Evolutionary conservation across 1,139 yeast species (phyloP), one percentile per base, ranked within the genome.

Genomic region (Hansenula lynferdii): DNA sequence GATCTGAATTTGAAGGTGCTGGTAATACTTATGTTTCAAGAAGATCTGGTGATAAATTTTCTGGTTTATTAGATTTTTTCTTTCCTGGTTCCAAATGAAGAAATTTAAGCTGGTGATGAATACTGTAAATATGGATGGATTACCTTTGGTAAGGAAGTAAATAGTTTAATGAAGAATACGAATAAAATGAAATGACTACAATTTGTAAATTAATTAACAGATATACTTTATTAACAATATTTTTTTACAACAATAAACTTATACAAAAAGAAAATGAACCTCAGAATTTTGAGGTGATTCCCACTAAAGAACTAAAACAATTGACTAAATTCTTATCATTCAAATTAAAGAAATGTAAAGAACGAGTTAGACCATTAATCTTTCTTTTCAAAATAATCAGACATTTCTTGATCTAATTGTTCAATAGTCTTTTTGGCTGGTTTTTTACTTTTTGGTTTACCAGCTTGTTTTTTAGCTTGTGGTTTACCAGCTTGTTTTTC

Each of bases 391-490:
- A 84, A 83, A 66, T 85, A 85, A 58, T 83, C 97, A 48, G 87
- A 82, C 96, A 89, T 89, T 69, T 85, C 95, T 60, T 85, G 89
- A 64, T 92, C 98, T 56, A 90, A 76, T 63, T 86, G 85, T 61
- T 86, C 97, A 45, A 90, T 77, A 35, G 92, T 77, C 69, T 85
- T 86, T 75, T 82, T 81, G 49, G 77, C 74, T 42, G 69, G 63
- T 54, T 56, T 63, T 43, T 57, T 64, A 48, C 54, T 50, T 50
- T 61, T 64, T 49, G 62, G 64, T 53, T 64, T 62, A 48, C 59
- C 58, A 40, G 58, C 60, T 36, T 41, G 55, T 57, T 50, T 58
- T 42, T 57, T 56, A 35, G 51, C 49, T 49, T 50, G 51, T 41
- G 53, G 48, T 33, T 59, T 56, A 19, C 57, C 53, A 29, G 61